phyloP scores from a whole-genome alignment of 2,329 filamentous ascomycete genomes.

The Amesomyces nigricolor region DNA sequence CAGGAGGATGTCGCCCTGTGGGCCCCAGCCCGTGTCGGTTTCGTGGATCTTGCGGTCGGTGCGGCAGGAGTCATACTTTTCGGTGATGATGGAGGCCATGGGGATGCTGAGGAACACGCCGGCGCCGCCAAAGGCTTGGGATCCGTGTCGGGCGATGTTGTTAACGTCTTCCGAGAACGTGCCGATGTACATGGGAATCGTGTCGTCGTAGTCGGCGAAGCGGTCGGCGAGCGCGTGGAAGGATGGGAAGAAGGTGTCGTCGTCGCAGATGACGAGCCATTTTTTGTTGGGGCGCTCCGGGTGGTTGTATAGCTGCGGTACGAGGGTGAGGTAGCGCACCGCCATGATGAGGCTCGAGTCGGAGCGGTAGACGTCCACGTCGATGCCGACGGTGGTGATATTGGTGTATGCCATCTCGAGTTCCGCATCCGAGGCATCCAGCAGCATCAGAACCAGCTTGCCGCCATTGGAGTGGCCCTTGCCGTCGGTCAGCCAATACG shows the following conservation, averaged over 20 bases:
- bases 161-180: conserved; percentile 57
- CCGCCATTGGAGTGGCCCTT: conserved; percentile 51
- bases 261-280: conserved; percentile 59
- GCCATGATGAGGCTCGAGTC: conserved; percentile 52
- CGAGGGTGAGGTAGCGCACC: conserved; percentile 51
- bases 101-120: conserved; percentile 56
- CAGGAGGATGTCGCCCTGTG: conserved; percentile 56
- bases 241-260: conserved; percentile 60
- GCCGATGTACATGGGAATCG: conserved; percentile 52
- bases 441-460: conserved; percentile 49
- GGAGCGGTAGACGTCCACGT: conserved; percentile 52
- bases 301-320: conserved; percentile 50
- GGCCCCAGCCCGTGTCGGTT: conserved; percentile 53
- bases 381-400: conserved; percentile 45
- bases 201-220: conserved; percentile 48
- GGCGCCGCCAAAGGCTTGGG: conserved; percentile 59
- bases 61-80: conserved; percentile 33
- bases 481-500: conserved; percentile 54
- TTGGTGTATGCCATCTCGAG: conserved; percentile 44
- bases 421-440: conserved; percentile 48
- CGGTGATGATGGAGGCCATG: conserved; percentile 31
- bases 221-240: conserved; percentile 49
- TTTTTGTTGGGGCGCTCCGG: conserved; percentile 43
- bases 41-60: conserved; percentile 48
- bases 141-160: conserved; percentile 54